Evolutionary conservation across 164 flowering plant genomes (phyloP).

Genomic region (Buxus sempervirens): DNA sequence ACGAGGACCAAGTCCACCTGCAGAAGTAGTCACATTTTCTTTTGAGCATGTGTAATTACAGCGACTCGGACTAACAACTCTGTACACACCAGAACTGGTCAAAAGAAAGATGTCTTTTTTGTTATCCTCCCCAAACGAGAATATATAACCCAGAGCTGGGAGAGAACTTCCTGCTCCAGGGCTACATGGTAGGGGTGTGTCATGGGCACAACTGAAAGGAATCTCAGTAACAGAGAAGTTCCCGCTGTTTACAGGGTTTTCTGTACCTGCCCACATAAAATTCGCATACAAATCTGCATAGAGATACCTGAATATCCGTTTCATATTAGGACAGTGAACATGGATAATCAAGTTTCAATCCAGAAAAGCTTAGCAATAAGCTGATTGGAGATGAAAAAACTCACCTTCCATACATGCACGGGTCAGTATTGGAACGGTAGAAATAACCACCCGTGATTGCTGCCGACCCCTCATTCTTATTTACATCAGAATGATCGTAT

Average conservation of each 20-base stretch:
- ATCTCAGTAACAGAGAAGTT: constrained; percentile 34
- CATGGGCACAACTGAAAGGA: constrained; percentile 38
- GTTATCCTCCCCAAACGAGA: constrained; percentile 50
- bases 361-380: neutral
- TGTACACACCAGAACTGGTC: constrained; percentile 38
- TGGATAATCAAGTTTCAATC: neutral
- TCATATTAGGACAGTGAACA: neutral
- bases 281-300: constrained; percentile 46
- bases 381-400: neutral
- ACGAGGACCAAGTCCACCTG: neutral
- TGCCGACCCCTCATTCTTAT: constrained; percentile 45
- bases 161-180: constrained; percentile 26
- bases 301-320: constrained; percentile 37
- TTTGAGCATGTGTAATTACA: constrained; percentile 32
- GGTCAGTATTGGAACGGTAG: constrained; percentile 42
- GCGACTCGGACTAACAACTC: constrained; percentile 43
- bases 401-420: constrained; percentile 50
- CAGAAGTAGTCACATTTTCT: neutral
- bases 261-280: constrained; percentile 46
- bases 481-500: constrained; percentile 37
- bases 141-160: constrained; percentile 39
- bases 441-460: constrained; percentile 46
- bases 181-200: constrained; percentile 43
- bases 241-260: constrained; percentile 44
- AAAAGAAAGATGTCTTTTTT: constrained; percentile 36